A percentile compares a stretch with the other conserved stretches of the same genome.
Conservation (phyloP, 2,329 filamentous ascomycete species). For the Domatiomyces globalis region DNA sequence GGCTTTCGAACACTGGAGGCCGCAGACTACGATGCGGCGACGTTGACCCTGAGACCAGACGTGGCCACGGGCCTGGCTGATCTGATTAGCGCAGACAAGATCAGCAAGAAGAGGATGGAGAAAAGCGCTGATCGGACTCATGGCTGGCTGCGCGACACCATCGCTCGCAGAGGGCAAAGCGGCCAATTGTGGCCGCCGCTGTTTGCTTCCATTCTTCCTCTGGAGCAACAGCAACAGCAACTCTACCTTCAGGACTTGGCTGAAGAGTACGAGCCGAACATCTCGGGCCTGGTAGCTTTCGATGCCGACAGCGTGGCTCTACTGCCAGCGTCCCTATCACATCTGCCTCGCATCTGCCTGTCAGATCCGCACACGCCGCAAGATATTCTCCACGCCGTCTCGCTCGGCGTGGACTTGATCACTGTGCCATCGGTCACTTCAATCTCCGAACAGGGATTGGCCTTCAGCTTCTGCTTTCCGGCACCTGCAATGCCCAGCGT, state of each 20-base stretch:
- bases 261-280: constrained; percentile 42
- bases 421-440: constrained; percentile 60
- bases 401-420: constrained; percentile 66
- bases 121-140: constrained; percentile 82
- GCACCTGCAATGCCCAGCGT: constrained; percentile 17
- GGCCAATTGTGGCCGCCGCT: constrained; percentile 32
- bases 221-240: constrained; percentile 60
- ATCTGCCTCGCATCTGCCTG: constrained; percentile 61
- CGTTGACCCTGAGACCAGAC: constrained; percentile 58
- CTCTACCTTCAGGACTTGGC: constrained; percentile 65
- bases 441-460: constrained; percentile 72
- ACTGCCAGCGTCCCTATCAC: constrained; percentile 45
- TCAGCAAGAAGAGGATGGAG: constrained; percentile 56
- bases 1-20: constrained; percentile 62
- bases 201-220: constrained; percentile 55
- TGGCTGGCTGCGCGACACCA: constrained; percentile 59
- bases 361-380: constrained; percentile 58
- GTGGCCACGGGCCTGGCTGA: constrained; percentile 69
- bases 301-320: constrained; percentile 55
- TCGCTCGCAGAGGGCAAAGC: background rate
- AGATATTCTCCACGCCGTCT: constrained; percentile 59
- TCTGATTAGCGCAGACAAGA: constrained; percentile 44
- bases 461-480: constrained; percentile 65
- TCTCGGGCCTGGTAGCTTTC: constrained; percentile 66
- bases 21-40: constrained; percentile 52